phyloP scores from a whole-genome alignment of 2,329 filamentous ascomycete genomes.

The Chrysoporthe cubensis region DNA sequence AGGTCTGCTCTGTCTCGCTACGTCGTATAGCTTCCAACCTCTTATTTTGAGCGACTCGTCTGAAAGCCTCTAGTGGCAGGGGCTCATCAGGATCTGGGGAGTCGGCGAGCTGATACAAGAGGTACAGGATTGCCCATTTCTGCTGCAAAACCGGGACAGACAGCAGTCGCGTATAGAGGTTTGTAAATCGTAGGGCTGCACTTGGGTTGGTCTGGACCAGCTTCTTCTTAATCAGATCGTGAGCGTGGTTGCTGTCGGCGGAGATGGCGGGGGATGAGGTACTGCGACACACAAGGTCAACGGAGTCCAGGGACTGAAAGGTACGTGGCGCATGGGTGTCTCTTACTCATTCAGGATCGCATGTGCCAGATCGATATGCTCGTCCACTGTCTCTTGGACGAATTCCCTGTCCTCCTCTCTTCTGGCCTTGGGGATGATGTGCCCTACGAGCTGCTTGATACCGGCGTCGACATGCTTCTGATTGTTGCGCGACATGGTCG shows the following conservation, averaged over 20 bases:
- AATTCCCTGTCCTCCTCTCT: conserved; percentile 65
- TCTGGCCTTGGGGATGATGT: conserved; percentile 63
- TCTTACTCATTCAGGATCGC: conserved; percentile 56
- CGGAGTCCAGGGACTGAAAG: conserved; percentile 8
- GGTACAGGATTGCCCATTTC: conserved; percentile 96
- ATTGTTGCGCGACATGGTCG: conserved; percentile 60
- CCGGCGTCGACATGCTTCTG: conserved; percentile 74
- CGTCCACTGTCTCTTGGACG: conserved; percentile 70
- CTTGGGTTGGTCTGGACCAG: conserved; percentile 77
- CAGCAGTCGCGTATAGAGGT: conserved; percentile 85
- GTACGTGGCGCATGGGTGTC: neutral
- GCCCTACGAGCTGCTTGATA: conserved; percentile 77
- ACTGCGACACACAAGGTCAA: conserved; percentile 16
- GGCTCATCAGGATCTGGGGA: conserved; percentile 61
- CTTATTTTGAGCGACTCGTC: conserved; percentile 41
- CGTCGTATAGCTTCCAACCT: conserved; percentile 26
- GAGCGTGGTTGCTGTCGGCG: conserved; percentile 85
- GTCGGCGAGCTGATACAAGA: conserved; percentile 83
- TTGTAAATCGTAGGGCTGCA: conserved; percentile 83
- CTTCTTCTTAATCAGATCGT: conserved; percentile 88
- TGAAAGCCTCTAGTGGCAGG: conserved; percentile 47
- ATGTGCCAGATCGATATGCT: conserved; percentile 57
- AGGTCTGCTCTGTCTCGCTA: conserved; percentile 30
- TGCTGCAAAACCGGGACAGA: conserved; percentile 91
- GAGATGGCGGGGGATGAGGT: conserved; percentile 55